These are phyloP conservation scores for Cordyceps militaris DNA, from an alignment of 2,329 filamentous ascomycete genomes.

Conservation along the genomic window DNA sequence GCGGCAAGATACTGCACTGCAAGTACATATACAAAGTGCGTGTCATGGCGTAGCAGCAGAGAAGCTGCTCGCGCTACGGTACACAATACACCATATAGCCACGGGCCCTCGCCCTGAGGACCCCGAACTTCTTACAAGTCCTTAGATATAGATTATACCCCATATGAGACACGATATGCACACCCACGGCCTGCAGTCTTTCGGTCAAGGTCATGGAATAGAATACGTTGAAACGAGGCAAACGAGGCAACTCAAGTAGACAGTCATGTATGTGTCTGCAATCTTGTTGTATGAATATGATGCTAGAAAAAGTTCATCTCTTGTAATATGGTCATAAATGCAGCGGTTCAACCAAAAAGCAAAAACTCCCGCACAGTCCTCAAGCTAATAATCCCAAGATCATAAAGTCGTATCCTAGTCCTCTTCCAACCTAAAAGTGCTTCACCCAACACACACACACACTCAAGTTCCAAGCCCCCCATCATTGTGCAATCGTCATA, in stretches of 20 bases:
- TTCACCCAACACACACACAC: neutral
- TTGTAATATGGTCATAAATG: neutral
- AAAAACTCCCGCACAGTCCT: neutral
- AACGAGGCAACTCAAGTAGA: neutral
- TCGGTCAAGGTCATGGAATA: neutral
- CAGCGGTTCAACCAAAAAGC: neutral
- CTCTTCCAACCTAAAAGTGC: neutral
- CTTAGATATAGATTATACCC: neutral
- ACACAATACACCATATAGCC: neutral
- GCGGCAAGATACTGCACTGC: too few species aligned
- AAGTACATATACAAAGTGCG: too few species aligned
- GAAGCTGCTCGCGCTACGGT: too few species aligned
- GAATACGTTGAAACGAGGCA: neutral
- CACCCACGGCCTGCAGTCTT: neutral
- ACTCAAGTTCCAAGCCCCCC: neutral
- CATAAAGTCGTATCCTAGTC: slow-evolving; percentile 5
- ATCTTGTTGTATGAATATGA: neutral
- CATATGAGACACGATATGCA: neutral
- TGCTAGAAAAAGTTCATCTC: neutral
- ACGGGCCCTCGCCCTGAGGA: neutral
- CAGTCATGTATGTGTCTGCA: neutral
- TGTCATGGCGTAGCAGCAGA: too few species aligned
- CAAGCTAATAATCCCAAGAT: neutral
- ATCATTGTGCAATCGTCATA: neutral
- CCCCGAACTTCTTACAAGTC: neutral